A percentile compares a stretch with the other conserved stretches of the same genome.
phyloP scores from a whole-genome alignment of 2,329 filamentous ascomycete genomes.

The Dryadomyces sulphureus region DNA sequence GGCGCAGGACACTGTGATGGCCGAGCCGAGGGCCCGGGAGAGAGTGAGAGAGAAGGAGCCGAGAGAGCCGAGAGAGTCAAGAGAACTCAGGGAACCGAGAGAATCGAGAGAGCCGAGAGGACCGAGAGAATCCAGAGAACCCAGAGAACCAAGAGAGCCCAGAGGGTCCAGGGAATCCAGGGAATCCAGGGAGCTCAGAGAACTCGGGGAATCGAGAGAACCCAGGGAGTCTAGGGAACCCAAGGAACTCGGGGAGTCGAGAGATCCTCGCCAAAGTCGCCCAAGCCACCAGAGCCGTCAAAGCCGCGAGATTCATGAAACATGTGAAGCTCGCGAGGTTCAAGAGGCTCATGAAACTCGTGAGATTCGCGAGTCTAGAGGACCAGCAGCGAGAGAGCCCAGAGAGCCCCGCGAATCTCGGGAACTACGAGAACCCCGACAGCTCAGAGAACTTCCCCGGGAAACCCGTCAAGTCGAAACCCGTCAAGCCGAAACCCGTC shows the following conservation, averaged over 20 bases:
- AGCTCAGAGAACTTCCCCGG: too few relatives aligned
- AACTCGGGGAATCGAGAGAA: too few relatives aligned
- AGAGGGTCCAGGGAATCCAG: not conserved
- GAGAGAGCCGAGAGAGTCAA: not conserved
- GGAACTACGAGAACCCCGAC: not conserved
- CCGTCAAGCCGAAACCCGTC: not conserved
- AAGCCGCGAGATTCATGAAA: not conserved
- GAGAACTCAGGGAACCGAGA: not conserved
- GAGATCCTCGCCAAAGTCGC: not conserved
- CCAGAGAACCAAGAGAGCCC: not conserved
- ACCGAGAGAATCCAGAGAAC: not conserved
- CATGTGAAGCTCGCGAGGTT: not conserved
- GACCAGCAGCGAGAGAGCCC: not conserved
- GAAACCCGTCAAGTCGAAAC: not conserved
- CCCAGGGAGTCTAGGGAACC: not conserved
- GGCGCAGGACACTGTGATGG: constrained; percentile 4
- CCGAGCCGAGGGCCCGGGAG: constrained; percentile 10
- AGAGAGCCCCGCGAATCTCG: not conserved
- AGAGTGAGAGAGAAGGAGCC: constrained; percentile 9
- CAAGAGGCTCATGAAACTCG: not conserved
- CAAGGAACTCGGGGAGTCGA: not conserved
- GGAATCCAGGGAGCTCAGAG: too few relatives aligned
- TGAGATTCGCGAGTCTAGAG: not conserved
- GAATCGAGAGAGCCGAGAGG: not conserved
- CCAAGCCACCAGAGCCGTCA: too few relatives aligned